Conservation (phyloP, 2,329 filamentous ascomycete species). For the Seiridium cupressi region DNA sequence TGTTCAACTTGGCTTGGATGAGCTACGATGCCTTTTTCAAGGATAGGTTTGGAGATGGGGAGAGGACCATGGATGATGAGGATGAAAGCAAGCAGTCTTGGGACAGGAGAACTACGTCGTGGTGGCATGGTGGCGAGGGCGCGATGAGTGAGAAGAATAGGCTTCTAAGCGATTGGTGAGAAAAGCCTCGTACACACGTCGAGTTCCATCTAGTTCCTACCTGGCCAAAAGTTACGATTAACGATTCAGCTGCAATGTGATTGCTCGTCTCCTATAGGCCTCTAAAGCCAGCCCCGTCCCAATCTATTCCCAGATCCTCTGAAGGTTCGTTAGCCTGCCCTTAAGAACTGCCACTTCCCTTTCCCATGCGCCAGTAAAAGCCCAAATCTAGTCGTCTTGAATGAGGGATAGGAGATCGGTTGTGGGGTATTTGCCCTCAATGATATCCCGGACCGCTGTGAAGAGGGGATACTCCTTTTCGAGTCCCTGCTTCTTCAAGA, state of each 20-base stretch:
- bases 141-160: conserved; percentile 17
- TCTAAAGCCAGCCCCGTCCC: neutral
- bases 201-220: neutral
- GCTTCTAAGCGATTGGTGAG: conserved; percentile 25
- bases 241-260: too few species aligned
- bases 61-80: conserved; percentile 50
- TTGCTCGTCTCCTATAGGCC: too few species aligned
- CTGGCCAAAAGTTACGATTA: neutral
- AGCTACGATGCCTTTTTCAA: conserved; percentile 65
- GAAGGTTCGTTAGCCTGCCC: neutral
- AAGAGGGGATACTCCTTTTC: conserved; percentile 90
- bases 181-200: neutral
- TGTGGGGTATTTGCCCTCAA: conserved; percentile 73
- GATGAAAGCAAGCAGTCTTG: conserved; percentile 10
- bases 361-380: neutral
- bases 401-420: conserved; percentile 78
- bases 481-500: conserved; percentile 74
- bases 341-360: neutral
- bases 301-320: neutral
- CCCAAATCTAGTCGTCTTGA: conserved; percentile 7
- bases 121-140: neutral
- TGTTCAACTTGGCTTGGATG: conserved; percentile 52
- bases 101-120: neutral
- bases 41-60: conserved; percentile 79
- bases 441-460: conserved; percentile 81